Evolutionary conservation across 805 yeast species (phyloP).

Genomic region (Cyberlindnera saturnus): DNA sequence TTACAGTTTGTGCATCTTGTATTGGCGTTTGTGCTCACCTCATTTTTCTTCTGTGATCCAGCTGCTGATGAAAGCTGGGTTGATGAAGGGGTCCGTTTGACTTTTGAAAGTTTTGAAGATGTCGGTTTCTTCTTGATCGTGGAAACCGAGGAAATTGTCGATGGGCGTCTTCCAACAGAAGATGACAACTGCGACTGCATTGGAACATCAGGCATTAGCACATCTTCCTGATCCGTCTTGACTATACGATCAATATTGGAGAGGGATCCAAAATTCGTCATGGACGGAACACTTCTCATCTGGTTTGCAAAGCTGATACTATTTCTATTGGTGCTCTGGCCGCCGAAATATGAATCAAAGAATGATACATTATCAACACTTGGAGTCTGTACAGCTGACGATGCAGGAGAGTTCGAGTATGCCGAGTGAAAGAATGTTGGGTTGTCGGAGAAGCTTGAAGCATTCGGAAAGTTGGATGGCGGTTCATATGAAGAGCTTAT

Average conservation of each 20-base stretch:
- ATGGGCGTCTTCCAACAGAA: slow-evolving; percentile 16
- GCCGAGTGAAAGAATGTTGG: slow-evolving; percentile 16
- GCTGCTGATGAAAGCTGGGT: slow-evolving; percentile 10
- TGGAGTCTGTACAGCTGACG: slow-evolving; percentile 22
- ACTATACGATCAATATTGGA: neutral
- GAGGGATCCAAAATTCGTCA: slow-evolving; percentile 5
- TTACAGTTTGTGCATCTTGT: slow-evolving; percentile 77
- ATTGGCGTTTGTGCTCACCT: slow-evolving; percentile 13
- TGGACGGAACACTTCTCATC: slow-evolving; percentile 19
- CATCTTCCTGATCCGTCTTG: slow-evolving; percentile 8
- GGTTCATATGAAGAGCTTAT: slow-evolving; percentile 22
- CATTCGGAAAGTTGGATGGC: slow-evolving; percentile 18
- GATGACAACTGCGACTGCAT: slow-evolving; percentile 11
- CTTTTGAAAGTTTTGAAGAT: slow-evolving; percentile 15
- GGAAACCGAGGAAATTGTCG: slow-evolving; percentile 14
- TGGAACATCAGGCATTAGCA: slow-evolving; percentile 7
- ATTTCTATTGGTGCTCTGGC: slow-evolving; percentile 3
- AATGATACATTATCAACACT: slow-evolving; percentile 17
- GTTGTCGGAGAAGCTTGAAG: slow-evolving; percentile 15
- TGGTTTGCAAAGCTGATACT: slow-evolving; percentile 20
- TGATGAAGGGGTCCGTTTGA: slow-evolving; percentile 17
- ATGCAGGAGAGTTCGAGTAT: slow-evolving; percentile 18
- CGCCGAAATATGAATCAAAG: slow-evolving; percentile 20
- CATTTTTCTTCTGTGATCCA: slow-evolving; percentile 3
- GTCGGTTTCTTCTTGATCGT: slow-evolving; percentile 20